phyloP scores from a whole-genome alignment of 2,329 filamentous ascomycete genomes.

The Cryphonectria radicalis region DNA sequence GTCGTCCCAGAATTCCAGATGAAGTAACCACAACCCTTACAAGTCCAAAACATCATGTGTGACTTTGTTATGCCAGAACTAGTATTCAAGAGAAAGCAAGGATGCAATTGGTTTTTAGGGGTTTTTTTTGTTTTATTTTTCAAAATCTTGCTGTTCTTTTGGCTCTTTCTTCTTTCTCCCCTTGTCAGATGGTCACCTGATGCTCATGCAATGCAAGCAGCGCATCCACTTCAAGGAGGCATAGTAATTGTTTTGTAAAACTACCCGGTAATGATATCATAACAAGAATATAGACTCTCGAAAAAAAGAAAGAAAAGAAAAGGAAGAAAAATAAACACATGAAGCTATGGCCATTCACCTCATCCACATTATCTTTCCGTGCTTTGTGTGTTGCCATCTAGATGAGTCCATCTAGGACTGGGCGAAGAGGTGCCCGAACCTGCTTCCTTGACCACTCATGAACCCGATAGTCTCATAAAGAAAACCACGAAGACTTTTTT shows the following conservation, averaged over 20 bases:
- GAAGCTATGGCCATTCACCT: too few relatives aligned
- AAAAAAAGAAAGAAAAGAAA: background rate
- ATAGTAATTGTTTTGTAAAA: background rate
- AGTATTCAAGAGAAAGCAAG: background rate
- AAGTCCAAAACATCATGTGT: constrained; percentile 26
- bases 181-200: background rate
- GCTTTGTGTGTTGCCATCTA: background rate
- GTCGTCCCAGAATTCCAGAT: background rate
- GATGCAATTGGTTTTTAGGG: background rate
- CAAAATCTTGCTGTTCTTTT: background rate
- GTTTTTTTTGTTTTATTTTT: background rate
- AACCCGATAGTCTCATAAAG: background rate
- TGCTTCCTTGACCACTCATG: background rate
- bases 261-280: background rate
- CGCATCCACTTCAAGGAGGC: background rate
- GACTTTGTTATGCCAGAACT: constrained; percentile 19
- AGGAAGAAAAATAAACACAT: background rate
- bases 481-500: background rate
- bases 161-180: background rate
- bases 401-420: background rate
- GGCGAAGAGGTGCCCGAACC: too few relatives aligned
- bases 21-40: background rate
- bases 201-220: background rate
- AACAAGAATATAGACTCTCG: background rate
- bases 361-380: background rate